Conservation (phyloP, 208 protist species). For the Crithidia sp. region DNA sequence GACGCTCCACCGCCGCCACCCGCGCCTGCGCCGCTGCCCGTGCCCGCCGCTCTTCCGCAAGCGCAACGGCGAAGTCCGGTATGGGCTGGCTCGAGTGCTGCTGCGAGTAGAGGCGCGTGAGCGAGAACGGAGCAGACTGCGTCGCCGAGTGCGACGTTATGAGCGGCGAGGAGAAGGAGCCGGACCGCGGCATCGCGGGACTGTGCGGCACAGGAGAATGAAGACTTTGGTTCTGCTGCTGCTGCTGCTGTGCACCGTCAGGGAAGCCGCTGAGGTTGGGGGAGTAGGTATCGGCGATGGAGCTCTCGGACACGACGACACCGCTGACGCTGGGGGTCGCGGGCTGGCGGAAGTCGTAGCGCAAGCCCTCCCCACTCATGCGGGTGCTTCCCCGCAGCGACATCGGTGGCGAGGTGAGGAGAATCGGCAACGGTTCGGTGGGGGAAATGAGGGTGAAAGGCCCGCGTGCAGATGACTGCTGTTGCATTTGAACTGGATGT, state of each 20-base stretch:
- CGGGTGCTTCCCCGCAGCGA: background rate
- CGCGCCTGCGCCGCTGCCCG: slow-evolving; percentile 4
- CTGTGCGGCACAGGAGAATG: too few species aligned
- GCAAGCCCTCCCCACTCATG: background rate
- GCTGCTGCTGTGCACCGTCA: background rate
- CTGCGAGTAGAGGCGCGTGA: background rate
- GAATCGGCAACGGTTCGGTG: background rate
- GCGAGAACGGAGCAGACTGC: background rate
- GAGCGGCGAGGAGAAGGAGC: background rate
- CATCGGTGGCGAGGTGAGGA: background rate
- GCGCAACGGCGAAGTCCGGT: background rate
- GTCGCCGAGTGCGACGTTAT: background rate
- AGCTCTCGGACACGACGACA: slow-evolving; percentile 16
- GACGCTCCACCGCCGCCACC: slow-evolving; percentile 8
- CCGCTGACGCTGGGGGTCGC: slow-evolving; percentile 9
- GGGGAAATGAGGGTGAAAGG: too few species aligned
- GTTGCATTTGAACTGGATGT: background rate
- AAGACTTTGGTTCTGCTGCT: too few species aligned
- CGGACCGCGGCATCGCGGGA: too few species aligned
- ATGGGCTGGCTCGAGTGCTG: background rate
- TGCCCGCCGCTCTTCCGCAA: slow-evolving; percentile 9
- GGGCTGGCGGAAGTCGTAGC: background rate
- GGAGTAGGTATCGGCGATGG: slow-evolving; percentile 9
- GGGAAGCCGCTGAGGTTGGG: background rate
- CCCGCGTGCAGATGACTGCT: too few species aligned